These are phyloP conservation scores for Yarrowia yakushimensis DNA, from an alignment of 805 yeast species.

Conservation along the genomic window DNA sequence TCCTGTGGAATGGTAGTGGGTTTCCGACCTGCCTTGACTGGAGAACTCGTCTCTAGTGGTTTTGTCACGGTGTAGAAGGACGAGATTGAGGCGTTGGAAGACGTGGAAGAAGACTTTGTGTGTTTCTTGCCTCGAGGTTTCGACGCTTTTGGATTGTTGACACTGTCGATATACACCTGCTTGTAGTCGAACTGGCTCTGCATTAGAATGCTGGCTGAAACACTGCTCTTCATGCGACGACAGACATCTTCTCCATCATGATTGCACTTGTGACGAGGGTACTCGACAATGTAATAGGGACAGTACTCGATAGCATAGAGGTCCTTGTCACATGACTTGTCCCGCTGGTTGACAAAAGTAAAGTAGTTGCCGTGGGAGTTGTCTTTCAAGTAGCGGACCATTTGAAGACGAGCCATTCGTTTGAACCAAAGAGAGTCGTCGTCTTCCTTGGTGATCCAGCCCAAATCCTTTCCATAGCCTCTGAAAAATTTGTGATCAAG, in stretches of 20 bases:
- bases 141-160: neutral
- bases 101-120: neutral
- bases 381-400: neutral
- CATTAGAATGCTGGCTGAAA: slow-evolving; percentile 4
- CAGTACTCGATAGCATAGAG: neutral
- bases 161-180: neutral
- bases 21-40: neutral
- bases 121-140: neutral
- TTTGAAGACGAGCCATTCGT: neutral
- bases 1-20: neutral
- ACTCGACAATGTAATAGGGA: neutral
- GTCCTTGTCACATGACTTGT: slow-evolving; percentile 5
- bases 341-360: neutral
- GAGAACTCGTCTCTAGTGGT: neutral
- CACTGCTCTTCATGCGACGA: neutral
- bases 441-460: slow-evolving; percentile 1
- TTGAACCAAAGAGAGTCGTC: neutral
- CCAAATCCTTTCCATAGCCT: neutral
- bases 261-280: neutral
- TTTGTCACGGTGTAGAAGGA: neutral
- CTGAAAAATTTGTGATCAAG: neutral
- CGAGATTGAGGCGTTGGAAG: neutral
- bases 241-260: neutral
- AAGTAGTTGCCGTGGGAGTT: neutral
- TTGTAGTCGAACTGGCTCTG: neutral